Evolutionary conservation across 2,329 filamentous ascomycete genomes (phyloP), one percentile per base, ranked within the genome.

Genomic region (Tolypocladium guangdongense): DNA sequence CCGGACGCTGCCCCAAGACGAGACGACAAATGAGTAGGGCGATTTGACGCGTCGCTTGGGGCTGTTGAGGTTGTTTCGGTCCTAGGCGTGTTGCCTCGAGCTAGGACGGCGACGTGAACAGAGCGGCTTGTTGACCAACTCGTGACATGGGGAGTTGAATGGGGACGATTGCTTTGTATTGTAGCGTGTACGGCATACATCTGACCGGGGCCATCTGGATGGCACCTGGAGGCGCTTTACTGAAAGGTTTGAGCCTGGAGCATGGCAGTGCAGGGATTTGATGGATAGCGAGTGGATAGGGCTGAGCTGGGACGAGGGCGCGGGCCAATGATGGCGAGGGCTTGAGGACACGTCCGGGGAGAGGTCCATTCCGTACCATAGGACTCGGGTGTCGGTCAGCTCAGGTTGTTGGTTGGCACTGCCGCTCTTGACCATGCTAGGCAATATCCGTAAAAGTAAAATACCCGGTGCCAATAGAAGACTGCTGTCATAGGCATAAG

Each of bases 1-100:
- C 62, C 79, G 83, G 57, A 84, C 76, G 16, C 68, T 82, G 52
- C 63, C 64, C 37, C 64, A 60, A 49, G 65, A 66, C 41, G 66
- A 60, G 52, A 57, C 53, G 51, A 43, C 48, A 27, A 49, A 41
- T 45, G 48, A 46, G 32, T 54, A 54, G 52, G 27, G 38, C 30
- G 27, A 41, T 43, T 51, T 51, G 49, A 7, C 37, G 27, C 49
- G 30, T 18, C 36, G 36, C 36, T 51, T 51, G 49, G 49, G 20
- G 36, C 27, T 41, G 36, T 51, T 32, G 49, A 51, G 27, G 18
- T 6, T 51, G 35, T 51, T 51, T 22, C 49, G 37, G 47, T 37
- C 33, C 10, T 49, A 49, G 49, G 37, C 11, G 7, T 24, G 36
- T 12, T 33, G 24, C 18, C 22, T 12, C 48, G 24, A 49, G n/a